Evolutionary conservation across 306 rosid species (phyloP), one percentile per base, ranked within the genome.

Genomic region (Ammopiptanthus mongolicus): DNA sequence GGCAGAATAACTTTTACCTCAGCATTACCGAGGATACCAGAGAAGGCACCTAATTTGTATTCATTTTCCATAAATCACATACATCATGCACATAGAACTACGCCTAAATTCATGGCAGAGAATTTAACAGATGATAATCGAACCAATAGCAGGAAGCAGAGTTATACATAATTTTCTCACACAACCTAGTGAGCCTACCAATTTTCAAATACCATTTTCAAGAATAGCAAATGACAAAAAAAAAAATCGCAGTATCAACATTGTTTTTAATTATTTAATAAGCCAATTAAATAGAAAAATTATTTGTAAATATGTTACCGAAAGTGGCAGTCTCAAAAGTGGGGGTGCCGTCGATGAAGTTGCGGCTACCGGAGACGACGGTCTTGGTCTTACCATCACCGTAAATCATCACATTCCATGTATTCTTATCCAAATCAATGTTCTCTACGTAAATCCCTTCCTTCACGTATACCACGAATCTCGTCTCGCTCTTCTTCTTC

Each of bases 391-490:
- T 87, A 3, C 96, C 96, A n/a, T 94, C 98, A 2, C 98, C 98
- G 42, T 42, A 41, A 50, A 95, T 88, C 93, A 91, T 87, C 82
- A 95, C 95, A 80, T 95, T 95, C 98, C 98, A 95, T 11, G 84
- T 87, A 71, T 23, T 65, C 88, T 90, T 91, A 57, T 91, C 95
- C 82, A 94, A 62, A 1, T 80, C 67, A 34, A 95, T 91, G 39
- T 91, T 90, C 86, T 95, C 98, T 4, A 5, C 23, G n/a, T 91
- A 95, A 28, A 5, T 55, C 17, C 98, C 98, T 75, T 83, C 79
- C 87, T 95, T 95, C 75, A 91, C 95, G 17, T 81, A n/a, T 36
- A 95, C 91, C 71, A 87, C 77, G 34, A 74, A 81, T 17, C 91
- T 88, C 67, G 57, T 80, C 56, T 41, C 29, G 41, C 86, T 91